Evolutionary conservation across 345 rosid genomes (phyloP).

Genomic region (Cardamine occulta): DNA sequence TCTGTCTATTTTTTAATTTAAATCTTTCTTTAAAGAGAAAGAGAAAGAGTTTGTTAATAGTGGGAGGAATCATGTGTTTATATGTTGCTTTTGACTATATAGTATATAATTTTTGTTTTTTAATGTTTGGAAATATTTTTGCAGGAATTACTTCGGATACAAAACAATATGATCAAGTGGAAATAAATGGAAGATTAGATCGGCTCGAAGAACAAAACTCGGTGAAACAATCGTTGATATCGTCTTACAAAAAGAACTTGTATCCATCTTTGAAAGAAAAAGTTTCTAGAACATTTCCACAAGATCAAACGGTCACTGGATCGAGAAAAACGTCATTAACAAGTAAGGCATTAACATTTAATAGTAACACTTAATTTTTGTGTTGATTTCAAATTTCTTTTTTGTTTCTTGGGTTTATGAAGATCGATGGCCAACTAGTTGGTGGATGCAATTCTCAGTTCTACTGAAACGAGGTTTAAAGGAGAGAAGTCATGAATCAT

Average conservation of each 20-base stretch:
- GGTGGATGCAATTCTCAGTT: conserved; percentile 85
- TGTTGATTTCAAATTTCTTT: not conserved
- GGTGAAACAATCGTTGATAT: conserved; percentile 61
- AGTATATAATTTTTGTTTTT: not conserved
- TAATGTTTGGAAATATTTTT: not conserved
- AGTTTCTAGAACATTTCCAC: conserved; percentile 44
- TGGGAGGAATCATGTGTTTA: conserved; percentile 15
- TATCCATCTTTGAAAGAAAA: conserved; percentile 66
- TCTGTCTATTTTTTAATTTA: not conserved
- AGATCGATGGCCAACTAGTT: conserved; percentile 73
- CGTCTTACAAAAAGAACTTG: conserved; percentile 60
- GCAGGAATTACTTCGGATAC: conserved; percentile 70
- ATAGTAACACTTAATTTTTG: not conserved
- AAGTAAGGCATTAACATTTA: conserved; percentile 39
- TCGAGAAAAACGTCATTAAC: conserved; percentile 40
- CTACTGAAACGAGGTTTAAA: conserved; percentile 69
- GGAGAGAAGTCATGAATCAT: conserved; percentile 88
- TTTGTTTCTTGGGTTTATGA: conserved; percentile 29
- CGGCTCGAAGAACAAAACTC: conserved; percentile 67
- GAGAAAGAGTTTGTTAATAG: conserved; percentile 3
- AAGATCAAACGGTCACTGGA: conserved; percentile 32
- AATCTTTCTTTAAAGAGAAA: conserved; percentile 3
- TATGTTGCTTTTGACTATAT: conserved; percentile 12
- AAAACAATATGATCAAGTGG: conserved; percentile 60
- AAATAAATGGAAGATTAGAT: conserved; percentile 53